Conservation (phyloP, 2,329 filamentous ascomycete genomes). For the Colletotrichum sojae region DNA sequence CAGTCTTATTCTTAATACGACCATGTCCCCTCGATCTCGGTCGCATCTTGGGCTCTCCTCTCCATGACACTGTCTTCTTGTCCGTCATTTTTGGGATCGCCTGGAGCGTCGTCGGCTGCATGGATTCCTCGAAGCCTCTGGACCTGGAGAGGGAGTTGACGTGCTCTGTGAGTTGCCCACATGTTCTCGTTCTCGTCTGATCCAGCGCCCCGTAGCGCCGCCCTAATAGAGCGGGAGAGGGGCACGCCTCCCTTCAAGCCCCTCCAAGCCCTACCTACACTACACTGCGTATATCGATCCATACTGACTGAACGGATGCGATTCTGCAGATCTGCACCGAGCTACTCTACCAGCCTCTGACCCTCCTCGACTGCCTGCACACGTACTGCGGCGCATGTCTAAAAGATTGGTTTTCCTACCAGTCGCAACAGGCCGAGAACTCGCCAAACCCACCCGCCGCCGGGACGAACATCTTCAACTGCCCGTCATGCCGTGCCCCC, state of each 20-base stretch:
- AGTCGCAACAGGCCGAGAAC: slow-evolving; percentile 72
- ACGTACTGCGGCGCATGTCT: slow-evolving; percentile 96
- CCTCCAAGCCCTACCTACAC: neutral
- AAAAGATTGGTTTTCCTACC: slow-evolving; percentile 95
- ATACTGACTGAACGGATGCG: slow-evolving; percentile 23
- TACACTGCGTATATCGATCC: neutral
- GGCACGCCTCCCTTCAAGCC: neutral
- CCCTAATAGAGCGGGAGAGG: slow-evolving; percentile 31
- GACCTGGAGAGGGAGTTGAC: slow-evolving; percentile 95
- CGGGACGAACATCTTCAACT: slow-evolving; percentile 77
- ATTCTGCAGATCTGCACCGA: slow-evolving; percentile 90
- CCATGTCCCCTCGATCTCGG: slow-evolving; percentile 35
- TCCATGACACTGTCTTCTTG: slow-evolving; percentile 29
- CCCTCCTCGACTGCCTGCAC: slow-evolving; percentile 92
- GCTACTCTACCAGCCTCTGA: slow-evolving; percentile 90
- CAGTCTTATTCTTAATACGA: slow-evolving; percentile 39
- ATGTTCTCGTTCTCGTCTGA: slow-evolving; percentile 33
- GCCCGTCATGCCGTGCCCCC: slow-evolving; percentile 89
- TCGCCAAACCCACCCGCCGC: slow-evolving; percentile 64
- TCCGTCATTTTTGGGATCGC: slow-evolving; percentile 35
- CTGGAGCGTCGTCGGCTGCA: slow-evolving; percentile 45
- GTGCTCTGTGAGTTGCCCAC: slow-evolving; percentile 81
- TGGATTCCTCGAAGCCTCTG: slow-evolving; percentile 67
- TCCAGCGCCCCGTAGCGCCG: slow-evolving; percentile 33
- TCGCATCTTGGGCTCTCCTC: slow-evolving; percentile 16